These are phyloP conservation scores for Cordyceps tenuipes DNA, from an alignment of 2,329 filamentous ascomycete genomes.

Conservation along the genomic window DNA sequence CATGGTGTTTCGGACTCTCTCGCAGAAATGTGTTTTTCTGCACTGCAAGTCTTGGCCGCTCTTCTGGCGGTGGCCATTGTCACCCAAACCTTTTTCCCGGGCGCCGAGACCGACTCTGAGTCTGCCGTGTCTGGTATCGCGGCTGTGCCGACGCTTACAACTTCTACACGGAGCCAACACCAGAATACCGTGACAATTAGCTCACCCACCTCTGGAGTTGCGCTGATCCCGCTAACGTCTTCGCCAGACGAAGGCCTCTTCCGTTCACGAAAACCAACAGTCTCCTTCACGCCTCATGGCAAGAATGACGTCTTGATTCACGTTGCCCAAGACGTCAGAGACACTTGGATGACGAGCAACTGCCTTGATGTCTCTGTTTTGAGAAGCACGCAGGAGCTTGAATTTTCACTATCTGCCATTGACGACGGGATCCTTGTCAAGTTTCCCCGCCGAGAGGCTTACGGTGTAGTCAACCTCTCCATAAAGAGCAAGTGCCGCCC, in stretches of 20 bases:
- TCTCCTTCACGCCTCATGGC: slow-evolving; percentile 26
- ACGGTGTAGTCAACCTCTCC: slow-evolving; percentile 49
- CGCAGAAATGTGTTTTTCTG: neutral
- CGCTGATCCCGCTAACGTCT: slow-evolving; percentile 24
- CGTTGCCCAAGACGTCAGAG: slow-evolving; percentile 41
- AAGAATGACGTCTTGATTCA: slow-evolving; percentile 46
- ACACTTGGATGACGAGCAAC: slow-evolving; percentile 46
- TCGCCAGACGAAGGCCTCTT: slow-evolving; percentile 27
- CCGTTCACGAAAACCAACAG: slow-evolving; percentile 23
- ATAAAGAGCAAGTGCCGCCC: slow-evolving; percentile 52
- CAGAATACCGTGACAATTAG: neutral
- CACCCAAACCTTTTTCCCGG: neutral
- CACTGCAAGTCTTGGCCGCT: neutral
- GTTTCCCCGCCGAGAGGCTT: slow-evolving; percentile 44
- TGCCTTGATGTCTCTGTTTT: slow-evolving; percentile 49
- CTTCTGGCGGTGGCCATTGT: neutral
- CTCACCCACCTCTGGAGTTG: slow-evolving; percentile 19
- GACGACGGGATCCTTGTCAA: slow-evolving; percentile 45
- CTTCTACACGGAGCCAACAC: slow-evolving; percentile 13
- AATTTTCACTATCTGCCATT: slow-evolving; percentile 38
- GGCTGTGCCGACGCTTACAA: slow-evolving; percentile 6
- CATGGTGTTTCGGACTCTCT: neutral
- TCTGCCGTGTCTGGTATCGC: slow-evolving; percentile 12
- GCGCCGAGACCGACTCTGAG: neutral
- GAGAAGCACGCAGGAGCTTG: slow-evolving; percentile 38